Base-by-base conservation (phyloP, 176 grass and related monocot species). In the Hyparrhenia diplandra region DNA sequence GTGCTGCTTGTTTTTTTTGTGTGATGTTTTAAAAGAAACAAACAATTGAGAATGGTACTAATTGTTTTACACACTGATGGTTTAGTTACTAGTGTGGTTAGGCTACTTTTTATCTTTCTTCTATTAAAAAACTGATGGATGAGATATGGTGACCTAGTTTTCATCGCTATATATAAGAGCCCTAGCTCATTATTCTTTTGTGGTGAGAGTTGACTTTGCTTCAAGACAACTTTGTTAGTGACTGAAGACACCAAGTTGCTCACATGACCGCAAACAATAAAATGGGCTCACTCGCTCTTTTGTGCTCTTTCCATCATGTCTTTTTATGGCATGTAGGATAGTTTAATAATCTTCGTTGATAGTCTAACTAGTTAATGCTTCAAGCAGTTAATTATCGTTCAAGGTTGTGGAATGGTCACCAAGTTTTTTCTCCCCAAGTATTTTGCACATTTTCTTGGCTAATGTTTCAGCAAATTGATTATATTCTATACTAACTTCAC, bases 121-220 rank as follows among this genome's bases (percentile, higher is more conserved):
- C 13, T 43, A 71, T 47, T 45, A 28, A 17, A 47, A 71, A 46
- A 71, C 1, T 51, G 0, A 63, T 42, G 77, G 21, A 42, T 27
- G 16, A 10, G 31, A 32, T 32, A 32, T 32, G 31, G 31, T 32
- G 31, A 32, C 31, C 31, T 32, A 4, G 31, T 32, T 32, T 32
- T 32, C 2, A 32, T 32, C 31, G 2, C 31, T 32, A 32, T n/a
- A n/a, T n/a, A n/a, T 32, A 32, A 32, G 31, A 32, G 31, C 31
- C 31, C 31, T n/a, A n/a, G n/a, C n/a, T 32, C 31, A 32, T 32
- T 27, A 36, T 71, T 55, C 35, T 36, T 75, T 41, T 42, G 24
- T 5, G 6, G 13, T 10, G 72, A 65, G 55, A 11, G 71, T 82
- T 89, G 87, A 85, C 87, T 85, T 80, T 64, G 24, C 76, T 75